Percentiles rank a stretch among this genome's conserved stretches.
These are phyloP conservation scores for Xylaria digitata DNA, from an alignment of 2,329 filamentous ascomycete species.

Conservation along the genomic window DNA sequence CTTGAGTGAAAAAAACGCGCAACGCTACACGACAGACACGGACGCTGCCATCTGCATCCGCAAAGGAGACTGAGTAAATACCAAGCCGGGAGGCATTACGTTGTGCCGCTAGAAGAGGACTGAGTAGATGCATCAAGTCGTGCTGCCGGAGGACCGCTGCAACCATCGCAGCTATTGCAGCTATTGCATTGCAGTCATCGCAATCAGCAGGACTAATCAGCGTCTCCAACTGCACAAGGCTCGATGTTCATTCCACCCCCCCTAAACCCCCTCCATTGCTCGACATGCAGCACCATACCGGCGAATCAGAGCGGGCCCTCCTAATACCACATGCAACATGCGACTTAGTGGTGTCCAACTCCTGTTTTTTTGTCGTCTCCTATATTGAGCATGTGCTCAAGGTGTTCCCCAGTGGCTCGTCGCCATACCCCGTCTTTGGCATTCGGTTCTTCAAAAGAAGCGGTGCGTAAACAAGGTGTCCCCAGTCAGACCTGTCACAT, in stretches of 20 bases:
- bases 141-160: constrained; percentile 44
- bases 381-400: constrained; percentile 20
- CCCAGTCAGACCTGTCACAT: constrained; percentile 15
- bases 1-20: constrained; percentile 17
- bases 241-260: constrained; percentile 39
- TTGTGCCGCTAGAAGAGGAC: constrained; percentile 37
- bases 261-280: constrained; percentile 24
- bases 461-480: constrained; percentile 6
- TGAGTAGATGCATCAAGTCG: constrained; percentile 36
- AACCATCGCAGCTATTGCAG: constrained; percentile 29
- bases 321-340: constrained; percentile 32
- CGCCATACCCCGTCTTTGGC: constrained; percentile 17
- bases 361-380: constrained; percentile 25
- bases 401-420: constrained; percentile 20
- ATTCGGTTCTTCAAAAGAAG: constrained; percentile 16
- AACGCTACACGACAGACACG: constrained; percentile 37
- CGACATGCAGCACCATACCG: constrained; percentile 39
- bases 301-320: constrained; percentile 43
- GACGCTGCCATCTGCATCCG: constrained; percentile 28
- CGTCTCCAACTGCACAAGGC: constrained; percentile 46
- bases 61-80: constrained; percentile 32
- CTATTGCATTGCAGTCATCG: constrained; percentile 22
- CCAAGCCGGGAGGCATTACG: constrained; percentile 36
- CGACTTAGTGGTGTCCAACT: constrained; percentile 27
- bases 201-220: constrained; percentile 50